These are phyloP conservation scores for Cnidoscolus chayamansa DNA, from an alignment of 441 rosid species.

Conservation along the genomic window DNA sequence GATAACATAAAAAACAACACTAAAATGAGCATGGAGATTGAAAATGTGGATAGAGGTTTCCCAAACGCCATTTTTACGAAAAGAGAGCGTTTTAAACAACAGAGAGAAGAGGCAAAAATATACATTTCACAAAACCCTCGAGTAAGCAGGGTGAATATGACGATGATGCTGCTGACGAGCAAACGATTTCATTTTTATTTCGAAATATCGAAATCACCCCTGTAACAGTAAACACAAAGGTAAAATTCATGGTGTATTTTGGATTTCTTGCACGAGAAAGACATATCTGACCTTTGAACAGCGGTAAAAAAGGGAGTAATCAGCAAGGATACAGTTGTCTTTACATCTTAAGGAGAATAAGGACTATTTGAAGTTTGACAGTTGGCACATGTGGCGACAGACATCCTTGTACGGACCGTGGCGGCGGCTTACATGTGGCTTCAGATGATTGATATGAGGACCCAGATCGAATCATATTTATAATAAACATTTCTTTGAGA, in stretches of 20 bases:
- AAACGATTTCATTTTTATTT: no score
- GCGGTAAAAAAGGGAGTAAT: background rate
- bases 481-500: no score
- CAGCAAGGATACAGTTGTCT: conserved; percentile 14
- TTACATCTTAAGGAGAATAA: background rate
- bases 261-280: background rate
- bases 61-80: conserved; percentile 21
- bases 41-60: conserved; percentile 21
- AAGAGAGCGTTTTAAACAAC: background rate
- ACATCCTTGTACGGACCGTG: conserved; percentile 32
- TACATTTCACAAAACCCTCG: background rate
- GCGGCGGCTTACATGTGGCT: conserved; percentile 17
- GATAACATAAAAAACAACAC: conserved; percentile 22
- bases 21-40: conserved; percentile 18
- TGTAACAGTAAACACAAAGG: background rate
- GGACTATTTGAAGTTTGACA: background rate
- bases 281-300: background rate
- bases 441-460: background rate
- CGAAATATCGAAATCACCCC: conserved; percentile 5
- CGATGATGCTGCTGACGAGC: background rate
- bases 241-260: background rate
- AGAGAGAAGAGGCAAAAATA: background rate
- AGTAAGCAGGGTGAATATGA: background rate
- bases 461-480: background rate
- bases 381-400: conserved; percentile 16